Evolutionary conservation across 2,329 filamentous ascomycete species (phyloP).

Genomic region (Aspergillus sp.): DNA sequence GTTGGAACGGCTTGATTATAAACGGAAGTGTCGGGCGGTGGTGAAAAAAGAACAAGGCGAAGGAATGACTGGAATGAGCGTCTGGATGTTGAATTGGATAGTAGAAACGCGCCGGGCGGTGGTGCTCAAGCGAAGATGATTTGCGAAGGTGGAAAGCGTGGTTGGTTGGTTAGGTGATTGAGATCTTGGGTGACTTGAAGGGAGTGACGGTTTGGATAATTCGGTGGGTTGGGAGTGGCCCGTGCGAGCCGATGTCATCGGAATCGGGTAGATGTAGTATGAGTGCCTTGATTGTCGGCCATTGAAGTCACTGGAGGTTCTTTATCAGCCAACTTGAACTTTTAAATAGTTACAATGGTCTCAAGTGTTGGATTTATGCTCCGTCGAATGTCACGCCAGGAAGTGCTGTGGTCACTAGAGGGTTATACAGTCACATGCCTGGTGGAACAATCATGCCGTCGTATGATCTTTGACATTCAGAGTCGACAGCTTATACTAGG

Average conservation of each 20-base stretch:
- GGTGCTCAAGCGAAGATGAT: constrained; percentile 8
- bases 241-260: constrained; percentile 16
- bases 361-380: background rate
- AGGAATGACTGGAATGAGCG: constrained; percentile 1
- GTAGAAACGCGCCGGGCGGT: background rate
- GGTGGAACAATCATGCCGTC: background rate
- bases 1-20: background rate
- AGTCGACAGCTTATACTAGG: background rate
- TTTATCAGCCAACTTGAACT: too few species aligned
- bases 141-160: background rate
- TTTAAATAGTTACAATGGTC: background rate
- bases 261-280: background rate
- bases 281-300: background rate
- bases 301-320: too few species aligned
- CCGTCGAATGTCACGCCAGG: background rate
- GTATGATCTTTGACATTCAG: background rate
- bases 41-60: background rate
- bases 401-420: background rate
- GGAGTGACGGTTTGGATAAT: background rate
- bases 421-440: background rate
- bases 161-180: background rate
- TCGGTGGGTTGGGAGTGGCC: constrained; percentile 12
- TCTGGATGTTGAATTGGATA: background rate
- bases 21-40: background rate
- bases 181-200: constrained; percentile 8